phyloP scores from a whole-genome alignment of 1,284 basidiomycete genomes.

The Rhodofomes roseus region DNA sequence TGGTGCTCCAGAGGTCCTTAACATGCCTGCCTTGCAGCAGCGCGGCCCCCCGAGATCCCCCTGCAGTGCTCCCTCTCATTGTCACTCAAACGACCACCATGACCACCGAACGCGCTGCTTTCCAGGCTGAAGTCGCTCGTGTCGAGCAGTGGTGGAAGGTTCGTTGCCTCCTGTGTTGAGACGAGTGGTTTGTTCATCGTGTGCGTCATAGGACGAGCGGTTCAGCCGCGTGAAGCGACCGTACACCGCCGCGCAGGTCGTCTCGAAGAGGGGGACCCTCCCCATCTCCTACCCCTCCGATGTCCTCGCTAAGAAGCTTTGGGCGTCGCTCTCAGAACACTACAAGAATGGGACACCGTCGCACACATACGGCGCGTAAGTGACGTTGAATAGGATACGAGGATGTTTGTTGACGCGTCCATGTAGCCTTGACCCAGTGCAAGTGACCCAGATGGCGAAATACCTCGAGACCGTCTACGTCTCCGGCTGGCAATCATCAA shows the following conservation, averaged over 20 bases:
- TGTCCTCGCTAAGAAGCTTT: conserved; percentile 86
- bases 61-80: not conserved
- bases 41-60: conserved; percentile 3
- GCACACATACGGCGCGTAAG: conserved; percentile 97
- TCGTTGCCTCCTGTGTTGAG: conserved; percentile 15
- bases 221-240: conserved; percentile 85
- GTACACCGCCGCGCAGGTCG: conserved; percentile 91
- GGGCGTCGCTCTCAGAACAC: conserved; percentile 63
- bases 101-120: conserved; percentile 56
- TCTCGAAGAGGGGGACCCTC: conserved; percentile 90
- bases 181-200: not conserved
- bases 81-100: conserved; percentile 39
- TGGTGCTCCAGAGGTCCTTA: conserved; percentile 8
- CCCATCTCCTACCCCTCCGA: conserved; percentile 86
- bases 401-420: not conserved
- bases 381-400: conserved; percentile 21
- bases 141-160: conserved; percentile 96
- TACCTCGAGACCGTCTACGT: conserved; percentile 98
- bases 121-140: conserved; percentile 79
- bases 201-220: conserved; percentile 63
- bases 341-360: conserved; percentile 73
- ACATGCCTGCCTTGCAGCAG: not conserved
- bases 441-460: conserved; percentile 98
- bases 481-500: conserved; percentile 95
- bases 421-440: conserved; percentile 89